phyloP scores from a whole-genome alignment of 257 asterid genomes.

The Datura wrightii region DNA sequence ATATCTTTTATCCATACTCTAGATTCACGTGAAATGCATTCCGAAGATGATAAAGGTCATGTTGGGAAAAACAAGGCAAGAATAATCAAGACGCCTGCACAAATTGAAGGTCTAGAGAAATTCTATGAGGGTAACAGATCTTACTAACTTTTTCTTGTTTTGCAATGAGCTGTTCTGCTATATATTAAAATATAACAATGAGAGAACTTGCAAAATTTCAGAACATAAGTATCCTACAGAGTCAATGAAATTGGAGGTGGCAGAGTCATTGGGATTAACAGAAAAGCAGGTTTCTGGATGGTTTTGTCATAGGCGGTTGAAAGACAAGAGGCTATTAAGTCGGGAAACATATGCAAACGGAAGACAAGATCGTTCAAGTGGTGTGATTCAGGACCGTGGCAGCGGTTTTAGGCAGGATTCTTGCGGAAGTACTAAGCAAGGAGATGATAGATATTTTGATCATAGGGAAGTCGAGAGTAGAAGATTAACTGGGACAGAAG shows the following conservation, averaged over 20 bases:
- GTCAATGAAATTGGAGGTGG: slow-evolving; percentile 72
- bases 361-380: slow-evolving; percentile 79
- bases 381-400: slow-evolving; percentile 75
- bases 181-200: slow-evolving; percentile 25
- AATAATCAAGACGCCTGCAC: slow-evolving; percentile 68
- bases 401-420: slow-evolving; percentile 92
- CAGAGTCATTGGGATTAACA: slow-evolving; percentile 76
- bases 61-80: slow-evolving; percentile 68
- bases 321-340: slow-evolving; percentile 66
- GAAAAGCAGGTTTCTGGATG: slow-evolving; percentile 97
- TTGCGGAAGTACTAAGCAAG: slow-evolving; percentile 93
- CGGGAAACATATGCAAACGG: slow-evolving; percentile 52
- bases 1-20: neutral
- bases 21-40: slow-evolving; percentile 63
- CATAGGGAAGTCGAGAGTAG: slow-evolving; percentile 80
- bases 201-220: slow-evolving; percentile 41
- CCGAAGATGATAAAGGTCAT: slow-evolving; percentile 70
- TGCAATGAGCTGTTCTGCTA: slow-evolving; percentile 10
- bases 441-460: slow-evolving; percentile 57
- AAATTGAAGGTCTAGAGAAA: slow-evolving; percentile 69
- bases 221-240: slow-evolving; percentile 90
- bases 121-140: slow-evolving; percentile 61
- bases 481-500: slow-evolving; percentile 53
- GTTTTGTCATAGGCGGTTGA: slow-evolving; percentile 96
- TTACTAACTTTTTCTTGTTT: slow-evolving; percentile 31